Conservation (phyloP, 108 stramenopile species). For the Nitzschia putrida region DNA sequence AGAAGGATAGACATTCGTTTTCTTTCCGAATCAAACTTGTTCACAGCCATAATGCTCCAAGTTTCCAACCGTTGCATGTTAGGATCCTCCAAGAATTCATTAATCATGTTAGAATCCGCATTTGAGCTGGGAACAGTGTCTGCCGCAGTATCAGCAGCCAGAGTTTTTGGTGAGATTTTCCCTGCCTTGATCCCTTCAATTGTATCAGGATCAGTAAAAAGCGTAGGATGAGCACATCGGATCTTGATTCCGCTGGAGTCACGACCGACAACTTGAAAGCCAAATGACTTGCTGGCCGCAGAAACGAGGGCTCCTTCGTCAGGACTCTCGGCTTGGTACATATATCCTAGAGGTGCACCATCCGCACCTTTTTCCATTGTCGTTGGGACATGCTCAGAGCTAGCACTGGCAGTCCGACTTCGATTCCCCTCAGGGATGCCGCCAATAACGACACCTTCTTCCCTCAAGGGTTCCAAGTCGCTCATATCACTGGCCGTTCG, state of each 20-base stretch:
- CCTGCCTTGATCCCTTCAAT: conserved; percentile 60
- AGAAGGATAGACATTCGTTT: conserved; percentile 96
- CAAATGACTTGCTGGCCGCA: conserved; percentile 73
- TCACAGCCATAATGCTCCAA: conserved; percentile 88
- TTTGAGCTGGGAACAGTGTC: conserved; percentile 18
- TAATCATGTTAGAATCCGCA: conserved; percentile 17
- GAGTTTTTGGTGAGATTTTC: conserved; percentile 33
- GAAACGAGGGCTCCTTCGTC: conserved; percentile 90
- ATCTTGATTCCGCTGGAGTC: conserved; percentile 72
- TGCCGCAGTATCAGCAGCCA: conserved; percentile 63
- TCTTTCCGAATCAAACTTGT: conserved; percentile 92
- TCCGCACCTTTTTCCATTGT: conserved; percentile 52
- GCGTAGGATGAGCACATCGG: conserved; percentile 60
- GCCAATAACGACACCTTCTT: conserved; percentile 15
- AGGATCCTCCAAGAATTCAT: conserved; percentile 19
- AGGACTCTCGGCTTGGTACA: conserved; percentile 91
- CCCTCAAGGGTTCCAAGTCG: conserved; percentile 8
- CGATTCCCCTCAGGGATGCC: conserved; percentile 20
- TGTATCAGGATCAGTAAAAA: conserved; percentile 50
- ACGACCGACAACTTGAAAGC: conserved; percentile 81
- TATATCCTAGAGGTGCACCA: conserved; percentile 77
- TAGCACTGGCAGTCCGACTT: conserved; percentile 12
- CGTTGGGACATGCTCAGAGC: conserved; percentile 2
- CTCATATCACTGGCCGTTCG: conserved; percentile 23
- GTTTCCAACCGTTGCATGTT: conserved; percentile 44